A percentile compares a stretch with the other conserved stretches of the same genome.
phyloP scores from a whole-genome alignment of 2,329 filamentous ascomycete species.

The Ciborinia camelliae region DNA sequence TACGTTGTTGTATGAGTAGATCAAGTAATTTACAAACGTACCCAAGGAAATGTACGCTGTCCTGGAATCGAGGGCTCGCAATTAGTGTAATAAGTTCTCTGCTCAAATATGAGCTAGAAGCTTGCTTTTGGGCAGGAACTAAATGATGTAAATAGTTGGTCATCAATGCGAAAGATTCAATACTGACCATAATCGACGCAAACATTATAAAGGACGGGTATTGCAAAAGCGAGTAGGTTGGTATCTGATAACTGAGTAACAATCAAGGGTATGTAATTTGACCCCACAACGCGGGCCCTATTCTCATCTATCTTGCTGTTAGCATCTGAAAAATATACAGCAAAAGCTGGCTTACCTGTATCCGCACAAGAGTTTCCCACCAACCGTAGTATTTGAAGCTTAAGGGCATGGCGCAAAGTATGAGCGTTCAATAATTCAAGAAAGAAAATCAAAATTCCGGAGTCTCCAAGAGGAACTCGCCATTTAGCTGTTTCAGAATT shows the following conservation, averaged over 20 bases:
- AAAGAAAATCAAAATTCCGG: constrained; percentile 56
- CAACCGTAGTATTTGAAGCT: constrained; percentile 54
- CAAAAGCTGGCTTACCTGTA: constrained; percentile 42
- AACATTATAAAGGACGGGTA: constrained; percentile 61
- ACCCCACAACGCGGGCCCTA: constrained; percentile 51
- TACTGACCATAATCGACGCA: constrained; percentile 59
- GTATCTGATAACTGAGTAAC: constrained; percentile 47
- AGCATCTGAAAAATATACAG: constrained; percentile 8
- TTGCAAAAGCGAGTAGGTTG: constrained; percentile 50
- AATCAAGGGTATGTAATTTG: constrained; percentile 47
- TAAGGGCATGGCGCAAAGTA: constrained; percentile 36
- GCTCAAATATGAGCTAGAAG: constrained; percentile 51
- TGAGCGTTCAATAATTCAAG: constrained; percentile 44
- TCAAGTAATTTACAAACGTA: constrained; percentile 57
- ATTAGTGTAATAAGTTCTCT: constrained; percentile 49
- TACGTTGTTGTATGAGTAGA: constrained; percentile 51
- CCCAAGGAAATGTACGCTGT: constrained; percentile 45
- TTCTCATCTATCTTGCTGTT: constrained; percentile 50
- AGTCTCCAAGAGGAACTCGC: constrained; percentile 55
- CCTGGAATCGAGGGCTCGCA: constrained; percentile 43
- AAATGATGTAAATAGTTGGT: constrained; percentile 25
- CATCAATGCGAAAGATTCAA: background rate
- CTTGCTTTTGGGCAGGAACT: constrained; percentile 54
- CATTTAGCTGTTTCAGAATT: constrained; percentile 46
- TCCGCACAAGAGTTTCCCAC: constrained; percentile 63